Evolutionary conservation across 228 moss, liverwort and hornwort genomes (phyloP).

Genomic region (Sphagnum magellanicum): DNA sequence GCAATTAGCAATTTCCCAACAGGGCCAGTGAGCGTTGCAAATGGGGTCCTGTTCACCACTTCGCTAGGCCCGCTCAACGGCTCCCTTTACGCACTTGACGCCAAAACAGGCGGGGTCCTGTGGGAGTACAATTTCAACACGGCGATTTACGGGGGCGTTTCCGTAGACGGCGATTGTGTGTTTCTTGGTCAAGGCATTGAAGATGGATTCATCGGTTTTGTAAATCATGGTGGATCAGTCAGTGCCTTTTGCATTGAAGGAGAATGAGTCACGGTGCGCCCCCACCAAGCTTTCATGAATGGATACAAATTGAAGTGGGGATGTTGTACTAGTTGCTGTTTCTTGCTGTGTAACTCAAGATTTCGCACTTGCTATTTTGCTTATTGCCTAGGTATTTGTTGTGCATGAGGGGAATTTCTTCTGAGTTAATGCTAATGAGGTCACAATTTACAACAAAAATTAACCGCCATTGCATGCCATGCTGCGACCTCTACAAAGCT

Average conservation of each 20-base stretch:
- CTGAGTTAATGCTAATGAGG: too few species aligned
- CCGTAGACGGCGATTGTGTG: not conserved
- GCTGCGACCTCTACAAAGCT: too few species aligned
- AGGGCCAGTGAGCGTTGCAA: not conserved
- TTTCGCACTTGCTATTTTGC: too few species aligned
- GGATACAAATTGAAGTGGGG: too few species aligned
- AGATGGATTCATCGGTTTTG: not conserved
- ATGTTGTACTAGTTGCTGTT: too few species aligned
- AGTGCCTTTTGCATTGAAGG: not conserved
- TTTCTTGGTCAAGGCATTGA: not conserved
- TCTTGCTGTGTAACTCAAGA: too few species aligned
- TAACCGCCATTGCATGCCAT: too few species aligned
- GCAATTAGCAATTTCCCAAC: not conserved
- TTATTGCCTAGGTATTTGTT: too few species aligned
- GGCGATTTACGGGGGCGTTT: slow-evolving; percentile 2
- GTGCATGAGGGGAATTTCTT: too few species aligned
- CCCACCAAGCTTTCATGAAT: too few species aligned
- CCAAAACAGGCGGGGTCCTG: slow-evolving; percentile 2
- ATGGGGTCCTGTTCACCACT: not conserved
- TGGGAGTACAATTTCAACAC: not conserved
- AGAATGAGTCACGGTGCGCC: too few species aligned
- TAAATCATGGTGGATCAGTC: not conserved
- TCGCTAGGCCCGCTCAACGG: not conserved
- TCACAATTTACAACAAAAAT: too few species aligned
- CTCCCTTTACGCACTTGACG: slow-evolving; percentile 8